These are phyloP conservation scores for Astragalus membranaceus DNA, from an alignment of 306 rosid species.

Conservation along the genomic window DNA sequence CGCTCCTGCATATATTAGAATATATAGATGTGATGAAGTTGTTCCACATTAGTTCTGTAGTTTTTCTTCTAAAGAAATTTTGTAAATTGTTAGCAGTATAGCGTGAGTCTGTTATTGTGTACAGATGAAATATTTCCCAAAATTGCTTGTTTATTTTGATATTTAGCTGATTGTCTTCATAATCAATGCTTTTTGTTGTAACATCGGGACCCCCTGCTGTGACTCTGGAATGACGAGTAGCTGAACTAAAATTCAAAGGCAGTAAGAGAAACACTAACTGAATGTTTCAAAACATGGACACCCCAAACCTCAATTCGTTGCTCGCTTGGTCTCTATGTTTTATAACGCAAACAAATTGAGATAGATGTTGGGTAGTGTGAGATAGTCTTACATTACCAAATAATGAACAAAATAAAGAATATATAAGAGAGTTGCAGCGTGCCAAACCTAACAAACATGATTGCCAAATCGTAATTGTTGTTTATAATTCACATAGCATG, in stretches of 20 bases:
- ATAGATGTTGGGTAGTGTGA: too few relatives aligned
- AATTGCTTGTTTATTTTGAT: neutral
- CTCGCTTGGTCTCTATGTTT: neutral
- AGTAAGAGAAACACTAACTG: neutral
- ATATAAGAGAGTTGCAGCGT: too few relatives aligned
- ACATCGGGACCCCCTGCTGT: neutral
- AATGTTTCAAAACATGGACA: neutral
- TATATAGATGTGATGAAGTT: constrained; percentile 18
- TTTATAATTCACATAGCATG: too few relatives aligned
- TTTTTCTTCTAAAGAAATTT: neutral
- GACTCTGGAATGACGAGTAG: neutral
- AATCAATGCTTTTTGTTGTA: constrained; percentile 1
- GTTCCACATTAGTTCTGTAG: constrained; percentile 3
- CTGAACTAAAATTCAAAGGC: neutral
- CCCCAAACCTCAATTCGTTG: neutral
- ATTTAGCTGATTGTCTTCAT: neutral
- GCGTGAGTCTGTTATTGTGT: constrained; percentile 2
- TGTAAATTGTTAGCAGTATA: constrained; percentile 19
- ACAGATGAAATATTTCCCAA: constrained; percentile 13
- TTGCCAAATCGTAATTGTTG: too few relatives aligned
- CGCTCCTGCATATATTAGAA: constrained; percentile 24
- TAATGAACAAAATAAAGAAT: too few relatives aligned
- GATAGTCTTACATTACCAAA: too few relatives aligned
- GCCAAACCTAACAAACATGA: too few relatives aligned
- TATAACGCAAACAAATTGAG: too few relatives aligned